These are phyloP conservation scores for Erodium moschatum DNA, from an alignment of 441 rosid genomes.

Conservation along the genomic window DNA sequence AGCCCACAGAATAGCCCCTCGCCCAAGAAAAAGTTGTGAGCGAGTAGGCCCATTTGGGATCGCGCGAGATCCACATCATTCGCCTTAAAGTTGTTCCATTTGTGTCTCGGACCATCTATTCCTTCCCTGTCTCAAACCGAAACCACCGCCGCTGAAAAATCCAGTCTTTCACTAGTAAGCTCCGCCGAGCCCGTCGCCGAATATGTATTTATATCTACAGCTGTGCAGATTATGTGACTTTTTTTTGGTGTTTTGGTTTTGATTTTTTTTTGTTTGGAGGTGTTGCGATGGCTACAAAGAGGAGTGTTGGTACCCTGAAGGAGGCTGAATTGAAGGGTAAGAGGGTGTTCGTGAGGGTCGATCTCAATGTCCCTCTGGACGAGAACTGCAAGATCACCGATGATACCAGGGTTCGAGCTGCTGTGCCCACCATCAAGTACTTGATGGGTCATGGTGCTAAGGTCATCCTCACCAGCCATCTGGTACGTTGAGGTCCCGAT, in stretches of 20 bases:
- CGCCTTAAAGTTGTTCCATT: background rate
- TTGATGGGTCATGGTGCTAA: constrained; percentile 63
- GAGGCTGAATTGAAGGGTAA: constrained; percentile 59
- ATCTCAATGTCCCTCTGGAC: constrained; percentile 69
- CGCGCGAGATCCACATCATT: background rate
- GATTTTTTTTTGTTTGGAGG: background rate
- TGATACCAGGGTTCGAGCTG: constrained; percentile 67
- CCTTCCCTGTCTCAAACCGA: no score
- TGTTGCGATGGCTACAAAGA: constrained; percentile 29
- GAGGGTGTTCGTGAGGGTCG: constrained; percentile 64
- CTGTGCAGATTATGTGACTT: background rate
- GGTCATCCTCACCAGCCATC: constrained; percentile 66
- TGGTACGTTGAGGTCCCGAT: constrained; percentile 29
- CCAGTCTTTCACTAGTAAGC: background rate
- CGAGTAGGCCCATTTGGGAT: background rate
- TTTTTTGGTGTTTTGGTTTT: no score
- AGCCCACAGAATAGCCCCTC: background rate
- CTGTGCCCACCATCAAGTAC: constrained; percentile 71
- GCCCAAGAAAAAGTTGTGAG: background rate
- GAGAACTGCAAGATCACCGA: constrained; percentile 60
- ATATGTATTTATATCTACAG: background rate
- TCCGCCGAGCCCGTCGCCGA: background rate
- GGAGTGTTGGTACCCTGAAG: constrained; percentile 53
- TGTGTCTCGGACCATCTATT: background rate
- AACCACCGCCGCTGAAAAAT: background rate